A percentile compares a stretch with the other conserved stretches of the same genome.
These are phyloP conservation scores for Mycena haematopus DNA, from an alignment of 768 basidiomycete genomes.

Conservation along the genomic window DNA sequence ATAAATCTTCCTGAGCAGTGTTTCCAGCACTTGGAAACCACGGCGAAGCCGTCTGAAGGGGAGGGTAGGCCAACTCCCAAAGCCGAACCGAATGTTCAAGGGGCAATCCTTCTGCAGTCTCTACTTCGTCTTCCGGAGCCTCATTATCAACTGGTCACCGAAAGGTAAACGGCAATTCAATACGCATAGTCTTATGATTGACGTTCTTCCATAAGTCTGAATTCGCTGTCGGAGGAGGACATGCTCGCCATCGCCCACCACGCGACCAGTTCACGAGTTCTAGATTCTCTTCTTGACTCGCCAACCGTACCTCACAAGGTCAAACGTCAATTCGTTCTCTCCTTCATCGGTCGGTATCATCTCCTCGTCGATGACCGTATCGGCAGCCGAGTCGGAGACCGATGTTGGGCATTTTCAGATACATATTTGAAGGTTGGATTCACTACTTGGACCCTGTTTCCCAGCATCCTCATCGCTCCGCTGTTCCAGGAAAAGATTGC, in stretches of 20 bases:
- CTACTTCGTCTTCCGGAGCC: constrained; percentile 73
- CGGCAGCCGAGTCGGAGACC: constrained; percentile 88
- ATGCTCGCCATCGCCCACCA: constrained; percentile 58
- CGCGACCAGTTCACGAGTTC: constrained; percentile 75
- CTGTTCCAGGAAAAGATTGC: constrained; percentile 86
- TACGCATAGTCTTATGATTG: constrained; percentile 21
- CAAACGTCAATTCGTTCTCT: constrained; percentile 74
- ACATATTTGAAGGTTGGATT: constrained; percentile 82
- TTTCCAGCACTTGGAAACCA: constrained; percentile 33
- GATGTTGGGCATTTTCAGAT: constrained; percentile 92
- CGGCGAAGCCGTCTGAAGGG: constrained; percentile 8
- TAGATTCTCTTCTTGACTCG: constrained; percentile 80
- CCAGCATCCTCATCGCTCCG: constrained; percentile 11
- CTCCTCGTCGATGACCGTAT: constrained; percentile 86
- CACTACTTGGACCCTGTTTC: constrained; percentile 6
- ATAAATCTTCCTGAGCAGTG: constrained; percentile 8
- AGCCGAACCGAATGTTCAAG: constrained; percentile 74
- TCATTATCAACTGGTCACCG: constrained; percentile 69
- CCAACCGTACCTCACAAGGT: constrained; percentile 65
- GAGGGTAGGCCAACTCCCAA: constrained; percentile 24
- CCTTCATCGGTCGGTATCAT: constrained; percentile 81
- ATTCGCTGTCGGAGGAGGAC: constrained; percentile 61
- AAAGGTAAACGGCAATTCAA: constrained; percentile 57
- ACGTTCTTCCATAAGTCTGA: constrained; percentile 51
- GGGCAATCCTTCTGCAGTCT: constrained; percentile 85